Base-by-base conservation (phyloP, 345 rosid genomes). In the Populus pruinosa region DNA sequence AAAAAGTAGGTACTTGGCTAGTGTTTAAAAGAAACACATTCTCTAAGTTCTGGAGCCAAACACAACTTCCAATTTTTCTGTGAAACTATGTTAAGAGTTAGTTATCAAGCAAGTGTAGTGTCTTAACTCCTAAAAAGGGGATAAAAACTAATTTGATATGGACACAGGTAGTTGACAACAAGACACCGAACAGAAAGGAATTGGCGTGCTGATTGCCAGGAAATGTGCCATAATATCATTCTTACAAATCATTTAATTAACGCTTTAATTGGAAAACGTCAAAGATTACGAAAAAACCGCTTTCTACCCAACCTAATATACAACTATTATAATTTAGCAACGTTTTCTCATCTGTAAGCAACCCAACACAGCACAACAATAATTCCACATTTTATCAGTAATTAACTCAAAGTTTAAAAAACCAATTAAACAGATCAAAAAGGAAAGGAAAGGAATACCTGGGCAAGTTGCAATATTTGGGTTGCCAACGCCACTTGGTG, bases 401-500 rank as follows among this genome's bases (percentile, higher is more conserved):
- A 73, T 70, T 29, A 70, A 35, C 17, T 50, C 17, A 39, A 17
- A 66, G 36, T n/a, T 29, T 20, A 25, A 63, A 36, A 23, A 53
- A 21, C 3, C 56, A 10, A 68, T 20, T 69, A 36, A 10, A 67
- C 27, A 18, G 49, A 35, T 11, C 36, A 25, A 68, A 55, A 14
- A 76, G 23, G 16, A 53, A 14, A 76, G 23, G 16, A 53, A 50
- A 67, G 27, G 13, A 68, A 20, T 38, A 88, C 96, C 96, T 86
- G 84, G 96, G 96, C 89, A 91, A 80, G 83, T 85, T 81, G 76
- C 96, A 91, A 23, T 68, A 82, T 29, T 78, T 83, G 64, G 96
- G 93, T 67, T 88, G 96, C 96, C 96, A 91, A 29, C 96, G 89
- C 96, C 93, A 91, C 83, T 91, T 90, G 74, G 92, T 88, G 86